Percentiles rank a stretch among this genome's conserved stretches.
These are phyloP conservation scores for Xylariaceae sp. DNA, from an alignment of 2,329 filamentous ascomycete genomes.

Conservation along the genomic window DNA sequence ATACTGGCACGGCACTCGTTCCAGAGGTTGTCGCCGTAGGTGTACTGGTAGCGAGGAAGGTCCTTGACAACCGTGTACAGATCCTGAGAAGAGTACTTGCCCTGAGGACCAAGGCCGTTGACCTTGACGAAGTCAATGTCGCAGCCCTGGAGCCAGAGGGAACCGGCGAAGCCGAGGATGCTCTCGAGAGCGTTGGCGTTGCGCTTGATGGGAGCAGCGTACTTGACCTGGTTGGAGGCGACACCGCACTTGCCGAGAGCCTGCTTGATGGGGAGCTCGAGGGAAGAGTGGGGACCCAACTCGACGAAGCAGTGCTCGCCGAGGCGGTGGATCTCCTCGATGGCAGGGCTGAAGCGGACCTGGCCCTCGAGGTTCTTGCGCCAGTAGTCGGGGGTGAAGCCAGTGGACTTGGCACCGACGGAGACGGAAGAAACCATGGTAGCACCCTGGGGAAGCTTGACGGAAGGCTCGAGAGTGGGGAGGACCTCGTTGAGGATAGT, in stretches of 20 bases:
- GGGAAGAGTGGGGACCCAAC: slow-evolving; percentile 26
- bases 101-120: neutral
- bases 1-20: slow-evolving; percentile 9
- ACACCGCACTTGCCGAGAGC: slow-evolving; percentile 18
- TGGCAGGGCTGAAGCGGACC: slow-evolving; percentile 10
- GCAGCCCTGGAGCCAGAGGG: slow-evolving; percentile 10
- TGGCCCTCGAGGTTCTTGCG: slow-evolving; percentile 15
- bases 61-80: slow-evolving; percentile 31
- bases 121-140: slow-evolving; percentile 8
- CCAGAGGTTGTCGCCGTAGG: slow-evolving; percentile 8
- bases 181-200: neutral
- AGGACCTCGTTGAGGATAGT: slow-evolving; percentile 3
- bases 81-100: slow-evolving; percentile 17
- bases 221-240: neutral
- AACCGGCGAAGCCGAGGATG: slow-evolving; percentile 1
- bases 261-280: slow-evolving; percentile 33
- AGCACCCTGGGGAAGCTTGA: neutral
- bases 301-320: slow-evolving; percentile 12
- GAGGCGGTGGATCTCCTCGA: neutral
- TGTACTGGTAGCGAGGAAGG: slow-evolving; percentile 16
- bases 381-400: slow-evolving; percentile 12
- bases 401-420: neutral
- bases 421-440: slow-evolving; percentile 19
- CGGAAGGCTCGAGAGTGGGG: neutral
- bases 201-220: slow-evolving; percentile 5